phyloP scores from a whole-genome alignment of 805 yeast genomes.

The Kluyveromyces starmeri region DNA sequence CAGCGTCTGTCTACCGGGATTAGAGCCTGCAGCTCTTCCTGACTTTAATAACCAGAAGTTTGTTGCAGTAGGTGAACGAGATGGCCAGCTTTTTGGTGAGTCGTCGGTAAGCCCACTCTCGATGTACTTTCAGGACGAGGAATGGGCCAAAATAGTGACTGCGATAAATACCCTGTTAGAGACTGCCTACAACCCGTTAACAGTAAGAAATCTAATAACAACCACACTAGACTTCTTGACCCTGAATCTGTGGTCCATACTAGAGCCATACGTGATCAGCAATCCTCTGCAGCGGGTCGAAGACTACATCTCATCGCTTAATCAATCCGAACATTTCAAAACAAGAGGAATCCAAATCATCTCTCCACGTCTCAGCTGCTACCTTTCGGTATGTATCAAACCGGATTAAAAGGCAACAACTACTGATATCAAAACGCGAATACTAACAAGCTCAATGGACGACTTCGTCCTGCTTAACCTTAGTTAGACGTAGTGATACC shows the following conservation, averaged over 20 bases:
- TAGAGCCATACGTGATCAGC: slow-evolving; percentile 12
- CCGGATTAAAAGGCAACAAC: no score
- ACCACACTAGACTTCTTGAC: slow-evolving; percentile 31
- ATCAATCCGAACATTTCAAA: slow-evolving; percentile 17
- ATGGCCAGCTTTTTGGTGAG: slow-evolving; percentile 41
- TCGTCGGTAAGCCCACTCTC: slow-evolving; percentile 46
- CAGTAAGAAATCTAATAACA: slow-evolving; percentile 35
- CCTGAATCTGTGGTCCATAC: slow-evolving; percentile 34
- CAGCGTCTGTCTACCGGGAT: slow-evolving; percentile 47
- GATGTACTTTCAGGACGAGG: slow-evolving; percentile 28
- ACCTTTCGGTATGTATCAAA: slow-evolving; percentile 36
- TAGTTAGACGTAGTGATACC: neutral
- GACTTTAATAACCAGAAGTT: slow-evolving; percentile 20
- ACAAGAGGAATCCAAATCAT: slow-evolving; percentile 33
- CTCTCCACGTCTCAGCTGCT: slow-evolving; percentile 45
- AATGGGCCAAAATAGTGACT: slow-evolving; percentile 35
- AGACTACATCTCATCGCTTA: slow-evolving; percentile 29
- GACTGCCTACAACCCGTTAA: slow-evolving; percentile 34
- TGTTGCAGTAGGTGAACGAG: slow-evolving; percentile 31
- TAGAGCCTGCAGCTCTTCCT: slow-evolving; percentile 52
- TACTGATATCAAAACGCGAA: no score
- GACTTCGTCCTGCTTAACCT: no score
- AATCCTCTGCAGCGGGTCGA: slow-evolving; percentile 35
- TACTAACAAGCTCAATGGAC: no score
- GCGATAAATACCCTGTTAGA: slow-evolving; percentile 36